Base-by-base conservation (phyloP, 2,329 filamentous ascomycete genomes). In the Torrubiellomyces zombiae region DNA sequence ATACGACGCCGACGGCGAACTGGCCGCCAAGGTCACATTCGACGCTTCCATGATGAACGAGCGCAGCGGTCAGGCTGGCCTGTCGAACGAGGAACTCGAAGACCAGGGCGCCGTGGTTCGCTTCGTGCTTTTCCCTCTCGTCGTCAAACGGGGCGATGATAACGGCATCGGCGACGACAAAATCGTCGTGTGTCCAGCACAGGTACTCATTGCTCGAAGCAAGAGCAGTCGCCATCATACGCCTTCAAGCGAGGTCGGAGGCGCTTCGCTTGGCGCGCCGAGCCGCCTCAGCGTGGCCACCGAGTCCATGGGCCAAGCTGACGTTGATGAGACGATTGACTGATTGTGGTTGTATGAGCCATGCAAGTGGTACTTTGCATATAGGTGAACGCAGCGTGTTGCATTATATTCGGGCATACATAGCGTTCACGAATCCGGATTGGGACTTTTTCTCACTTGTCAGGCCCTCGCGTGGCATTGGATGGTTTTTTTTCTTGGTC, bases 41-140 rank as follows among this genome's bases (percentile, higher is more conserved):
- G 93, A 93, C 43, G 78, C 86, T 2, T 69, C 77, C 16, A 68
- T 93, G 42, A 95, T 98, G 86, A 91, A 89, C 43, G 86, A 94
- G 56, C 76, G 81, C 29, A 81, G 75, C 31, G 75, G 77, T 20
- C 69, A 75, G 34, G 37, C 41, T 14, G 47, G 46, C 11, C 39
- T 47, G 12, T 52, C 70, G 14, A 86, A 89, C 42, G 77, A 86
- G 36, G 78, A 86, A 26, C 67, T 93, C 14, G 79, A 95, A 50
- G 60, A 63, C 5, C 65, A 75, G 32, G 64, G 69, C 20, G 75
- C 82, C 14, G 69, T 86, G 11, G 83, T 98, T 20, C 79, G 89
- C 37, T 70, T 93, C 32, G 85, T 98, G 2, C 67, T 98, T 20
- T 98, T 98, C 60, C 91, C 91, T 7, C 65, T 95, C 2, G 86